Evolutionary conservation across 1,284 basidiomycete species (phyloP).

Genomic region (Heterobasidion occidentale): DNA sequence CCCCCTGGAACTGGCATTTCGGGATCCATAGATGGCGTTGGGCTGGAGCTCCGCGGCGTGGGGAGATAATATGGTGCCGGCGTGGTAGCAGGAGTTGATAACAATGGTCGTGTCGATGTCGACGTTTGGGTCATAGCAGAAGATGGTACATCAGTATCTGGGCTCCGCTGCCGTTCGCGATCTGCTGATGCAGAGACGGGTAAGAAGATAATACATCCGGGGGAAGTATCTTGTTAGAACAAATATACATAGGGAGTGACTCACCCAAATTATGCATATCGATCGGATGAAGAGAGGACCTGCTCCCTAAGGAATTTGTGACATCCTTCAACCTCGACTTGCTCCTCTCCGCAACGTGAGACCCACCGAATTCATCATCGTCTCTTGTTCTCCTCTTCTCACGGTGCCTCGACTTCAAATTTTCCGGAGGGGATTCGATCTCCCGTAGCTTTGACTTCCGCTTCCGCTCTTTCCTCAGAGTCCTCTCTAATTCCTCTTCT

Average conservation of each 20-base stretch:
- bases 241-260: background rate
- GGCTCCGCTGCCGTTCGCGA: conserved; percentile 29
- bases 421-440: conserved; percentile 17
- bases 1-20: conserved; percentile 28
- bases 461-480: conserved; percentile 28
- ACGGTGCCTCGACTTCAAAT: conserved; percentile 18
- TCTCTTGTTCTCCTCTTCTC: conserved; percentile 19
- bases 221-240: conserved; percentile 7
- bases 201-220: background rate
- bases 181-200: conserved; percentile 19
- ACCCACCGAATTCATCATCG: conserved; percentile 28
- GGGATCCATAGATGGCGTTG: conserved; percentile 28
- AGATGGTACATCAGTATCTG: conserved; percentile 29
- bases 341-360: conserved; percentile 21
- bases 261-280: conserved; percentile 28
- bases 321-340: conserved; percentile 51
- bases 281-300: conserved; percentile 25
- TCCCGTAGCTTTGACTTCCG: conserved; percentile 21
- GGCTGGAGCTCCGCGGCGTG: conserved; percentile 42
- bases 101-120: conserved; percentile 29
- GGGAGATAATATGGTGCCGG: conserved; percentile 30
- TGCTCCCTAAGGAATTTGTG: conserved; percentile 44
- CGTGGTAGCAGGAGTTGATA: conserved; percentile 33
- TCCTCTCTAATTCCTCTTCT: conserved; percentile 13
- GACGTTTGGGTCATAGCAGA: conserved; percentile 23